A percentile compares a stretch with the other conserved stretches of the same genome.
phyloP scores from a whole-genome alignment of 116 monocot genomes.

The Dioscorea cayenensis region DNA sequence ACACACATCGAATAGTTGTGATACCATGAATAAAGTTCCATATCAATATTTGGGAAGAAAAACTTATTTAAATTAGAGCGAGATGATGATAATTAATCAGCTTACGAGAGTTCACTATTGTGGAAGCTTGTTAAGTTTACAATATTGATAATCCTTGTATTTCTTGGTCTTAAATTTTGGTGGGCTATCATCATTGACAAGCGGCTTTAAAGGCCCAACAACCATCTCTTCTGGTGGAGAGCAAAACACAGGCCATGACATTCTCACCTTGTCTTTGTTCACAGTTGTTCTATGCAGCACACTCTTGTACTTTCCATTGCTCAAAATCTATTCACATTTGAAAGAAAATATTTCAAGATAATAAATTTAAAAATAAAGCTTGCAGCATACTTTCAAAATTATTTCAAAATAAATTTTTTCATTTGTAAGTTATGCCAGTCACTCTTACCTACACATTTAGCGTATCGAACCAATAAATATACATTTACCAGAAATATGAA shows the following conservation, averaged over 20 bases:
- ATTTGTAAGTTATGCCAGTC: too few relatives aligned
- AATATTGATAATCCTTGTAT: slow-evolving; percentile 62
- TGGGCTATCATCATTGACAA: slow-evolving; percentile 28
- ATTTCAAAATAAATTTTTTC: too few relatives aligned
- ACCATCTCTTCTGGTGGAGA: slow-evolving; percentile 3
- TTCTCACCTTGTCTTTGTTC: slow-evolving; percentile 6
- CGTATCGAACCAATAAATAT: too few relatives aligned
- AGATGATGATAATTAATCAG: neutral
- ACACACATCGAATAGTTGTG: too few relatives aligned
- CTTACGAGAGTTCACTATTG: slow-evolving; percentile 2
- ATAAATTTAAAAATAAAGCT: too few relatives aligned
- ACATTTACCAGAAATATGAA: too few relatives aligned
- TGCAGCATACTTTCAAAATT: too few relatives aligned
- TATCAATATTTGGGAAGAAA: too few relatives aligned
- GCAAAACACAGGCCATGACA: slow-evolving; percentile 12
- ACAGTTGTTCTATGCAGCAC: slow-evolving; percentile 6
- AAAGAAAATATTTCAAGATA: neutral
- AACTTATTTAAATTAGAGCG: too few relatives aligned
- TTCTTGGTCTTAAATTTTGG: slow-evolving; percentile 61
- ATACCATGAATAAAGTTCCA: too few relatives aligned
- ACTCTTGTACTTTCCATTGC: slow-evolving; percentile 14
- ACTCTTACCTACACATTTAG: too few relatives aligned
- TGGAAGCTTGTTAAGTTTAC: slow-evolving; percentile 65
- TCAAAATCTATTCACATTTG: neutral
- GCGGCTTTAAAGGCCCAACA: neutral